Percentiles rank a stretch among this genome's conserved stretches.
phyloP scores from a whole-genome alignment of 345 rosid genomes.

The Boechera retrofracta region DNA sequence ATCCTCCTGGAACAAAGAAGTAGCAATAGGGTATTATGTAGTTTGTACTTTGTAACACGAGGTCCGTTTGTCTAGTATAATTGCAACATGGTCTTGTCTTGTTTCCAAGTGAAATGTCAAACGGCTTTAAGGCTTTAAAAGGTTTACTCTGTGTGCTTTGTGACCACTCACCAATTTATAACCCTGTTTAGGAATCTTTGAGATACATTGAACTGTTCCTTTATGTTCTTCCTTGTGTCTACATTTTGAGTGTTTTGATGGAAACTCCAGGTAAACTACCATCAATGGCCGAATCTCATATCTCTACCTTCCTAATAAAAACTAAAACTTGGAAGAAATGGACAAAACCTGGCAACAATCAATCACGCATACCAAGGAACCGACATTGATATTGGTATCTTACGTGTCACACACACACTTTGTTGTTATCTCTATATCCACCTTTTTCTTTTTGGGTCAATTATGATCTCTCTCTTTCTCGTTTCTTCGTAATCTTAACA shows the following conservation, averaged over 20 bases:
- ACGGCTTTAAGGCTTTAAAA: slow-evolving; percentile 15
- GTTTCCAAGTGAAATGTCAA: slow-evolving; percentile 18
- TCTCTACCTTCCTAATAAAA: not conserved
- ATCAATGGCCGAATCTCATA: slow-evolving; percentile 14
- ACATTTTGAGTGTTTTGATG: slow-evolving; percentile 13
- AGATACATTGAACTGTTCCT: not conserved
- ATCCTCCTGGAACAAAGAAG: slow-evolving; percentile 45
- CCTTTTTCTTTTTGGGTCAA: not conserved
- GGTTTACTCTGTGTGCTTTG: slow-evolving; percentile 19
- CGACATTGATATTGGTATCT: slow-evolving; percentile 25
- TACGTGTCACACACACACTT: slow-evolving; percentile 34
- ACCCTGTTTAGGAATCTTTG: slow-evolving; percentile 24
- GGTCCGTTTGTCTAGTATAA: slow-evolving; percentile 20
- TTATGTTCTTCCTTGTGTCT: not conserved
- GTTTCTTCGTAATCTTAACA: slow-evolving; percentile 33
- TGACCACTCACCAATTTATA: slow-evolving; percentile 5
- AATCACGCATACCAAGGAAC: slow-evolving; percentile 22
- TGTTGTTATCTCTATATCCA: slow-evolving; percentile 12
- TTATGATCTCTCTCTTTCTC: slow-evolving; percentile 8
- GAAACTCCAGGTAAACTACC: slow-evolving; percentile 10
- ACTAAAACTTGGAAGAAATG: not conserved
- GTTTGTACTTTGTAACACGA: slow-evolving; percentile 40
- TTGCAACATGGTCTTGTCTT: slow-evolving; percentile 29
- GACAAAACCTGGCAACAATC: not conserved
- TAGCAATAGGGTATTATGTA: slow-evolving; percentile 23